Conservation (phyloP, 192 early-diverging fungal species). For the Gaertneriomyces sp. region DNA sequence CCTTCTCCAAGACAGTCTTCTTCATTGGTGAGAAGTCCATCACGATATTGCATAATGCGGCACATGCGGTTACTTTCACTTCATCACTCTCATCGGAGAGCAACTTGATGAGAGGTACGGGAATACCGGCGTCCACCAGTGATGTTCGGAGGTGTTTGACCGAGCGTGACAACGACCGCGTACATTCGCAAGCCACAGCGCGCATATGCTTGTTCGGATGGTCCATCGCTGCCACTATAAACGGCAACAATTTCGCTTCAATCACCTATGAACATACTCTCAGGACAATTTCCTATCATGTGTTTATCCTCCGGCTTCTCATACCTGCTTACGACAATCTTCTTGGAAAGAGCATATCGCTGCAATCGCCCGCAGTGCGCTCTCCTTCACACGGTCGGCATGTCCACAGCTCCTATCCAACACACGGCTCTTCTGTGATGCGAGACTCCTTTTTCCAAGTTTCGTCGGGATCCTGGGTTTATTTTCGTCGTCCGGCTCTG, state of each 20-base stretch:
- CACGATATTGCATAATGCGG: slow-evolving; percentile 79
- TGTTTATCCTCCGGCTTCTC: not conserved
- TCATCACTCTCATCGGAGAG: slow-evolving; percentile 57
- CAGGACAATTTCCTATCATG: not conserved
- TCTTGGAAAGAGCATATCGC: slow-evolving; percentile 68
- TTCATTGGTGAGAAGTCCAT: slow-evolving; percentile 82
- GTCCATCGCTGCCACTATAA: slow-evolving; percentile 64
- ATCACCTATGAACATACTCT: slow-evolving; percentile 48
- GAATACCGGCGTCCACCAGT: slow-evolving; percentile 74
- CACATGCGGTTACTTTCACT: slow-evolving; percentile 67
- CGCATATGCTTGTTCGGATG: slow-evolving; percentile 57
- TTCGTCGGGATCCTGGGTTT: not conserved
- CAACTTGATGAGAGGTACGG: slow-evolving; percentile 63
- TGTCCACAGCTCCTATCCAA: slow-evolving; percentile 5
- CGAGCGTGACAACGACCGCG: slow-evolving; percentile 70
- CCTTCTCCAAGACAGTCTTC: slow-evolving; percentile 64
- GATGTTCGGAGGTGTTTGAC: slow-evolving; percentile 72
- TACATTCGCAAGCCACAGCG: slow-evolving; percentile 74
- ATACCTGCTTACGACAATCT: slow-evolving; percentile 64
- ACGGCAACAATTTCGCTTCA: slow-evolving; percentile 69
- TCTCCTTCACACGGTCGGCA: slow-evolving; percentile 43
- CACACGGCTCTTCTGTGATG: not conserved
- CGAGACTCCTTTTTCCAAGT: not conserved
- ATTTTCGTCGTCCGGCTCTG: not conserved
- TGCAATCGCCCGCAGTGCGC: slow-evolving; percentile 65